phyloP scores from a whole-genome alignment of 2,329 filamentous ascomycete species.

The Colletotrichum theobromicola region DNA sequence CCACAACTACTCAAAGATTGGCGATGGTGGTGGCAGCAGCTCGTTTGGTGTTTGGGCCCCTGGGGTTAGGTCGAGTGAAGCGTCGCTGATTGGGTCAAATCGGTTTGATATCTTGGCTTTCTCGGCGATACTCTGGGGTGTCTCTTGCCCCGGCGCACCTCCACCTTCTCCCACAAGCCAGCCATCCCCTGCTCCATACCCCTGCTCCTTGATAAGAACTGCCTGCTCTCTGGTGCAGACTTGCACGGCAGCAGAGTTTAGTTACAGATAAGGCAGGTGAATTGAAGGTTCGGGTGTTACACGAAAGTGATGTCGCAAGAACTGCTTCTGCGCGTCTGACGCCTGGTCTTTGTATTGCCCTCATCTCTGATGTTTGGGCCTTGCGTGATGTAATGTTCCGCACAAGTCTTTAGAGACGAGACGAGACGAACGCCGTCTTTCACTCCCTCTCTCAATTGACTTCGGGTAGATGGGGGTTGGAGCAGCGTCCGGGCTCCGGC shows the following conservation, averaged over 20 bases:
- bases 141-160: not conserved
- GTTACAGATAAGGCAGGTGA: not conserved
- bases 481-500: not conserved
- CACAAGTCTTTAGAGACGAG: not conserved
- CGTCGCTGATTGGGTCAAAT: not conserved
- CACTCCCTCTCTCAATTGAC: not conserved
- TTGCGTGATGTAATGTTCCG: not conserved
- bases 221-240: not conserved
- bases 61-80: not conserved
- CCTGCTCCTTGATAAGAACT: not conserved
- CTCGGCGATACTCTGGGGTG: not conserved
- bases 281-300: not conserved
- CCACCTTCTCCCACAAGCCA: not conserved
- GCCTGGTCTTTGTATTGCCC: not conserved
- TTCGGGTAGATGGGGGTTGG: not conserved
- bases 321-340: not conserved
- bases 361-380: not conserved
- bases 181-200: not conserved
- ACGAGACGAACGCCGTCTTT: not conserved
- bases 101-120: constrained; percentile 14
- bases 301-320: not conserved
- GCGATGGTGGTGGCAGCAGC: not conserved
- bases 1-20: not conserved
- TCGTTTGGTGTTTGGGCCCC: not conserved
- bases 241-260: not conserved